These are phyloP conservation scores for Elymus sibiricus DNA, from an alignment of 176 grass and related monocot species.

Conservation along the genomic window DNA sequence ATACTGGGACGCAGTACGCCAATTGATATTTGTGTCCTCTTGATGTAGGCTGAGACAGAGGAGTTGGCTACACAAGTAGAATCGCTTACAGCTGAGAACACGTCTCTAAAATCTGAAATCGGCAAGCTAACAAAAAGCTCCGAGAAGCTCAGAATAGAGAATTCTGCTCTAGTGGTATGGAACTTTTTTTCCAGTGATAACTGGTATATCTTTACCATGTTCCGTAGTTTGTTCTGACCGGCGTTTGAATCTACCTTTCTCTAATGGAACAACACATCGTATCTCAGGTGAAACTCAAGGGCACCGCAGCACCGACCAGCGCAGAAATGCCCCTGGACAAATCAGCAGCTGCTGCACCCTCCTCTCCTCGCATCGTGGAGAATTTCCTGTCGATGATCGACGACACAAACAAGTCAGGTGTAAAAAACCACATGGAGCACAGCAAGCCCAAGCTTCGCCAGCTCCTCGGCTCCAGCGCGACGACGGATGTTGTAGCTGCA, in stretches of 20 bases:
- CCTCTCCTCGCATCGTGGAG: constrained; percentile 36
- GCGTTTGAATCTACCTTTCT: not conserved
- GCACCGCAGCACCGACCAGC: not conserved
- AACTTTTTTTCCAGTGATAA: not conserved
- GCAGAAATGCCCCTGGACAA: constrained; percentile 16
- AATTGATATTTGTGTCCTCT: not conserved
- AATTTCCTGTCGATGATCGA: constrained; percentile 79
- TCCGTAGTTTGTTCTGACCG: not conserved
- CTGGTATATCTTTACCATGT: not conserved
- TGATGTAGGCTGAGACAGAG: constrained; percentile 70
- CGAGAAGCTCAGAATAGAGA: constrained; percentile 76
- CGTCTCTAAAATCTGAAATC: constrained; percentile 79
- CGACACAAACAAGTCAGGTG: constrained; percentile 9
- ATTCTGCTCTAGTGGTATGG: constrained; percentile 69
- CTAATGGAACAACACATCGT: not conserved
- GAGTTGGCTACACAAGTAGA: constrained; percentile 71
- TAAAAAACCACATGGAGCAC: constrained; percentile 35
- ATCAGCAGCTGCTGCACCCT: not conserved
- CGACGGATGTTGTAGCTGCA: constrained; percentile 40
- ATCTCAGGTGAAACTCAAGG: constrained; percentile 52
- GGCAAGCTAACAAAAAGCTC: constrained; percentile 56
- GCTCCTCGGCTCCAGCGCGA: constrained; percentile 38
- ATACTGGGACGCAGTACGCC: not conserved
- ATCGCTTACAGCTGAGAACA: constrained; percentile 68
- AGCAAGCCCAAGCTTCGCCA: constrained; percentile 50